phyloP scores from a whole-genome alignment of 2,329 filamentous ascomycete genomes.

The Penicillium sp. region DNA sequence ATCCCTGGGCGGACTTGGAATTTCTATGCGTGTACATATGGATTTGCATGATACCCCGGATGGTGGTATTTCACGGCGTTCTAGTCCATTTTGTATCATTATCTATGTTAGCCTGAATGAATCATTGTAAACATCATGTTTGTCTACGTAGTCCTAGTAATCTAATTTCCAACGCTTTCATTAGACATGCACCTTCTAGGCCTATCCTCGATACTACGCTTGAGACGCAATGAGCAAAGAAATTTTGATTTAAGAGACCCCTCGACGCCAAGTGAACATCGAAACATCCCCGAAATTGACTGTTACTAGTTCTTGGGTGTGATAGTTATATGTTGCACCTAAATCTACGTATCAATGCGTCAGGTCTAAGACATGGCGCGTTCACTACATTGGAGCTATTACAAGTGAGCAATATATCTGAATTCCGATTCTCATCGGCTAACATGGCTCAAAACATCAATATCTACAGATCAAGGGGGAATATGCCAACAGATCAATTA shows the following conservation, averaged over 20 bases:
- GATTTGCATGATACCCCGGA: slow-evolving; percentile 1
- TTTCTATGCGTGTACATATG: neutral
- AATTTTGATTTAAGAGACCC: neutral
- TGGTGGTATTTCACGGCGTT: neutral
- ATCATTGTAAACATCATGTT: neutral
- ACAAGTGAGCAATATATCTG: neutral
- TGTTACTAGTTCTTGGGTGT: neutral
- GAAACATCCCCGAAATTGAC: neutral
- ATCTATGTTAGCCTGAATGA: neutral
- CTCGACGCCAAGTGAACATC: too few species aligned
- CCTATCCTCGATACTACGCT: neutral
- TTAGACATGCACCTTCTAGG: neutral
- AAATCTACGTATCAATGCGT: neutral
- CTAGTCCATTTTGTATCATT: neutral
- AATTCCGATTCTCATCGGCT: neutral
- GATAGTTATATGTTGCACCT: neutral
- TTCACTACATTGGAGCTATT: neutral
- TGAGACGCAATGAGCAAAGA: neutral
- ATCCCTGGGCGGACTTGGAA: neutral
- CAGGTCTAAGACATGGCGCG: neutral
- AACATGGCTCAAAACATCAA: neutral
- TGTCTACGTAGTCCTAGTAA: neutral
- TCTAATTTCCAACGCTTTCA: neutral
- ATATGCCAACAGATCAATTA: neutral
- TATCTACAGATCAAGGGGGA: neutral